A percentile compares a stretch with the other conserved stretches of the same genome.
Conservation (phyloP, 2,329 filamentous ascomycete species). For the Salinomyces thailandicus region DNA sequence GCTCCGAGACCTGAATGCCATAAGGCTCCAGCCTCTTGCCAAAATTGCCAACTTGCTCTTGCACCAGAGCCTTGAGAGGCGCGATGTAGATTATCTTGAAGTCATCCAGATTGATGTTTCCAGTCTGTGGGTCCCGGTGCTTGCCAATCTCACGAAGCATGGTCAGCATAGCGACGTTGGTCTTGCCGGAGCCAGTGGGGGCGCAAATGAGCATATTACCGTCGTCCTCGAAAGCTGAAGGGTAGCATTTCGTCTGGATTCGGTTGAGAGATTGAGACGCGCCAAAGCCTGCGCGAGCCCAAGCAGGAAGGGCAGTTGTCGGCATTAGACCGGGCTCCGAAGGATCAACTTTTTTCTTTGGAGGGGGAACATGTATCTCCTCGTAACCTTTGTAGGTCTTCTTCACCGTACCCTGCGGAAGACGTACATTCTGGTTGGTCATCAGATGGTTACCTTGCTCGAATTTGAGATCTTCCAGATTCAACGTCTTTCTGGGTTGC, state of each 20-base stretch:
- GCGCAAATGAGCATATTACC: slow-evolving; percentile 98
- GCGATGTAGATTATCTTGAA: slow-evolving; percentile 99
- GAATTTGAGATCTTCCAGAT: slow-evolving; percentile 90
- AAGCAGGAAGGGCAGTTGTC: slow-evolving; percentile 80
- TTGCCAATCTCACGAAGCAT: slow-evolving; percentile 96
- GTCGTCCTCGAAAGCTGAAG: slow-evolving; percentile 82
- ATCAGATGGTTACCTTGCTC: slow-evolving; percentile 98
- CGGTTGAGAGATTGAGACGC: slow-evolving; percentile 81
- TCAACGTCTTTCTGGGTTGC: slow-evolving; percentile 77
- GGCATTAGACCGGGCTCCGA: slow-evolving; percentile 67
- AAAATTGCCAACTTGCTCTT: slow-evolving; percentile 97
- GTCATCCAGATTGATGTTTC: slow-evolving; percentile 88
- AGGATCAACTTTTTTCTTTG: slow-evolving; percentile 74
- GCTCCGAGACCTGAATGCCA: slow-evolving; percentile 84
- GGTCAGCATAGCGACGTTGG: slow-evolving; percentile 94
- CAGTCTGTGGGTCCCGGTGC: slow-evolving; percentile 75
- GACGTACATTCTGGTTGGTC: slow-evolving; percentile 93
- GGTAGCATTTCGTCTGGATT: slow-evolving; percentile 89
- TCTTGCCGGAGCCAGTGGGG: slow-evolving; percentile 94
- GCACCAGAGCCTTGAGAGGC: slow-evolving; percentile 86
- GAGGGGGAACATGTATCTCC: slow-evolving; percentile 91
- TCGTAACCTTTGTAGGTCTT: slow-evolving; percentile 96
- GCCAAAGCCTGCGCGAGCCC: slow-evolving; percentile 80
- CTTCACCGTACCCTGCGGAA: slow-evolving; percentile 91
- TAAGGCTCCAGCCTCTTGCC: slow-evolving; percentile 82